phyloP scores from a whole-genome alignment of 345 rosid genomes.

The Nephelium lappaceum region DNA sequence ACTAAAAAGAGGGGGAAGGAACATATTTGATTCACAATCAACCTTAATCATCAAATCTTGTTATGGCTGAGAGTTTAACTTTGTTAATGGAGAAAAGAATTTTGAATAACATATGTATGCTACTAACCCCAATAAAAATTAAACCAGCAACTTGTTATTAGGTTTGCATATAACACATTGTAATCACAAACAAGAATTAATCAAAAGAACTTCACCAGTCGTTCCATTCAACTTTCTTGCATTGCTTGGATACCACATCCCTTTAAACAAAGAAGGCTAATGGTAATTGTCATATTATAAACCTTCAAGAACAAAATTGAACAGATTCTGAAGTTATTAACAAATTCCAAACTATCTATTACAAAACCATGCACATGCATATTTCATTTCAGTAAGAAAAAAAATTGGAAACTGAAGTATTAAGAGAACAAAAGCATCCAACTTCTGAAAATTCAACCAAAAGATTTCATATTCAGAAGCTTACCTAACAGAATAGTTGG shows the following conservation, averaged over 20 bases:
- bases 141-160: too few species aligned
- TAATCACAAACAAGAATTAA: too few species aligned
- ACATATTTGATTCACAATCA: too few species aligned
- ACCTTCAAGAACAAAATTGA: constrained; percentile 47
- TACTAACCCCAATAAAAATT: constrained; percentile 21
- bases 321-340: constrained; percentile 7
- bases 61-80: too few species aligned
- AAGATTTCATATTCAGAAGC: not conserved
- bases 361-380: not conserved
- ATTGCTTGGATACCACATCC: too few species aligned
- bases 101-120: too few species aligned
- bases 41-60: too few species aligned
- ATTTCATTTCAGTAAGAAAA: not conserved
- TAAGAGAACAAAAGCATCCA: not conserved
- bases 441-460: not conserved
- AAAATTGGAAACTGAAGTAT: not conserved
- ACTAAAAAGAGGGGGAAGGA: too few species aligned
- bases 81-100: too few species aligned
- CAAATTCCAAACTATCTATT: not conserved
- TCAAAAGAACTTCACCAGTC: too few species aligned
- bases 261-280: constrained; percentile 28
- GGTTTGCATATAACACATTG: too few species aligned
- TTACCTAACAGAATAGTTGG: not conserved
- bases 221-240: too few species aligned
- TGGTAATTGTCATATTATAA: constrained; percentile 56